Conservation (phyloP, 1,284 basidiomycete genomes). For the Cutaneotrichosporon sp. region DNA sequence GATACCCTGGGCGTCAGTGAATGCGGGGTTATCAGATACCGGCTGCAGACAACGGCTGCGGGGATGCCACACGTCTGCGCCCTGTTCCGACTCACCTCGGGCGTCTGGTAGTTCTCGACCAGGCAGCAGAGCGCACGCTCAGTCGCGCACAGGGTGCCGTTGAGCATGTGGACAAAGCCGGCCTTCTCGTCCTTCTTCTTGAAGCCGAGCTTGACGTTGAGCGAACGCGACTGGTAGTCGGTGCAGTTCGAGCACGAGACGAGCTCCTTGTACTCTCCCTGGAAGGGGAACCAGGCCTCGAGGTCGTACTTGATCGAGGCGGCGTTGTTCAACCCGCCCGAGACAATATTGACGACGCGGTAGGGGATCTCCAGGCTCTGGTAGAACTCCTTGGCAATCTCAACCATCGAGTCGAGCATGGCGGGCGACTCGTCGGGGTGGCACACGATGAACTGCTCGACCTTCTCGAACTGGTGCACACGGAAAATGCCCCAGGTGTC, state of each 20-base stretch:
- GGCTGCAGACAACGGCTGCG: too few relatives aligned
- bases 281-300: conserved; percentile 99
- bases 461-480: conserved; percentile 99
- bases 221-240: conserved; percentile 86
- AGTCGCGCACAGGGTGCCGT: conserved; percentile 96
- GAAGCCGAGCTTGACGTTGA: conserved; percentile 87
- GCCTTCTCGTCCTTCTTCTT: conserved; percentile 84
- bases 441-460: conserved; percentile 93
- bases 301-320: conserved; percentile 97
- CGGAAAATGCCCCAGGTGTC: conserved; percentile 99
- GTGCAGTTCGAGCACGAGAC: conserved; percentile 92
- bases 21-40: not conserved
- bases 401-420: conserved; percentile 89
- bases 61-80: conserved; percentile 73
- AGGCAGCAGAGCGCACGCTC: conserved; percentile 95
- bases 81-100: conserved; percentile 73
- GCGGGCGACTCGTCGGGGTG: conserved; percentile 92
- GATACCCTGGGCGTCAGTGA: conserved; percentile 64
- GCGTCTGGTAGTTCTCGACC: conserved; percentile 98
- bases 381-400: conserved; percentile 90
- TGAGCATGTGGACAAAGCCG: conserved; percentile 94
- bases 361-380: conserved; percentile 91
- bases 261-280: conserved; percentile 92
- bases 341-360: conserved; percentile 92
- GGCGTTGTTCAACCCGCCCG: conserved; percentile 93